These are phyloP conservation scores for Pythium chondricola DNA, from an alignment of 352 stramenopile genomes.

Conservation along the genomic window DNA sequence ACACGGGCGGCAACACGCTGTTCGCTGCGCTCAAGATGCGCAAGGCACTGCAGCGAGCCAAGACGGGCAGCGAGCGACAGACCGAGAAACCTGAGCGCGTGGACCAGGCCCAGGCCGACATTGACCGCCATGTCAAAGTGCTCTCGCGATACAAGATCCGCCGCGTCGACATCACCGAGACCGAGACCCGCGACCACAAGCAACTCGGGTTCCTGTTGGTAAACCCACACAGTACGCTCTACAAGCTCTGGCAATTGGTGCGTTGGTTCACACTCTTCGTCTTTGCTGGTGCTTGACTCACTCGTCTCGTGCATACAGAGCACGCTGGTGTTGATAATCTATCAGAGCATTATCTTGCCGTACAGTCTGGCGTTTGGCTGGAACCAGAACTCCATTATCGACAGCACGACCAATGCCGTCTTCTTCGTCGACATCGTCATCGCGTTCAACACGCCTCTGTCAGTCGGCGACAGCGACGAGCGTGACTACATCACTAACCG, in stretches of 20 bases:
- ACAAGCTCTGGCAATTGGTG: conserved; percentile 76
- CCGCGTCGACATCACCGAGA: conserved; percentile 34
- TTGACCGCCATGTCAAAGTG: conserved; percentile 69
- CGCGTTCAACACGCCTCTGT: conserved; percentile 68
- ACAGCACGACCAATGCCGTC: conserved; percentile 56
- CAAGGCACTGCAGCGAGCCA: conserved; percentile 33
- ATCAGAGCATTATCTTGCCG: conserved; percentile 69
- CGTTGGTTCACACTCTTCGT: background rate
- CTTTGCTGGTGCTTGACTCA: background rate
- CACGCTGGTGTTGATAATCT: conserved; percentile 69
- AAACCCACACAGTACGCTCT: conserved; percentile 58
- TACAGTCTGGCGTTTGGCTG: conserved; percentile 57
- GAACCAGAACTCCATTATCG: conserved; percentile 36
- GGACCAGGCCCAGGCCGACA: conserved; percentile 44
- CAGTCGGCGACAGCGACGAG: conserved; percentile 29
- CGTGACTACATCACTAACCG: conserved; percentile 61
- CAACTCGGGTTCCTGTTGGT: conserved; percentile 50
- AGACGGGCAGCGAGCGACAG: conserved; percentile 6
- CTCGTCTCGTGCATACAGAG: conserved; percentile 15
- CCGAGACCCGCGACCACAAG: conserved; percentile 27
- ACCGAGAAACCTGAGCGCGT: conserved; percentile 12
- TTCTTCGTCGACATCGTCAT: conserved; percentile 69
- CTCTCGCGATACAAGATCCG: conserved; percentile 74
- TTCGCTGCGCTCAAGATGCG: conserved; percentile 58
- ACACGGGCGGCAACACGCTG: conserved; percentile 33